These are phyloP conservation scores for Blastobotrys petasosporus DNA, from an alignment of 1,139 yeast genomes.

Conservation along the genomic window DNA sequence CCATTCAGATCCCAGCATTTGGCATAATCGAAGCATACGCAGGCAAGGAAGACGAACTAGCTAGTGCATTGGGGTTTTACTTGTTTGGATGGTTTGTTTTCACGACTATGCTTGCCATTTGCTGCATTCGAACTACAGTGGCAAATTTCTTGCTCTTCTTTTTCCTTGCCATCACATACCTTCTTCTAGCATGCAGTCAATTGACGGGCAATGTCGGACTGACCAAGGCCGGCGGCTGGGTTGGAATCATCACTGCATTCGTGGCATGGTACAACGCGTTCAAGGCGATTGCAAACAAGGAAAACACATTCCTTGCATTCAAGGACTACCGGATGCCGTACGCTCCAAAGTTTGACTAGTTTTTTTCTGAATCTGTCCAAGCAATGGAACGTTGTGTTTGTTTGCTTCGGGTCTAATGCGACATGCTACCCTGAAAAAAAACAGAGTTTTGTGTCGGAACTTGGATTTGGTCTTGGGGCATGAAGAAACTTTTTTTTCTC, in stretches of 20 bases:
- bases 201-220: conserved; percentile 39
- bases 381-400: neutral
- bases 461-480: too few relatives aligned
- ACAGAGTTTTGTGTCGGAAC: too few relatives aligned
- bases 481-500: too few relatives aligned
- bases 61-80: conserved; percentile 65
- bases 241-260: conserved; percentile 74
- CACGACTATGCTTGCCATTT: conserved; percentile 57
- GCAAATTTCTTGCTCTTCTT: conserved; percentile 67
- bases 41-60: conserved; percentile 38
- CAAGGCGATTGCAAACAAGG: conserved; percentile 29
- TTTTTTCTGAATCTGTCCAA: neutral
- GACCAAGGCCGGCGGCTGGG: conserved; percentile 69
- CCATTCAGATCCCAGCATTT: conserved; percentile 65
- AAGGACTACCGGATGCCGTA: conserved; percentile 10
- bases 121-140: conserved; percentile 74
- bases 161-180: conserved; percentile 58
- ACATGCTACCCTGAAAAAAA: too few relatives aligned
- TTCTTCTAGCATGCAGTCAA: conserved; percentile 60
- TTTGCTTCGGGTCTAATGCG: too few relatives aligned
- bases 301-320: conserved; percentile 10
- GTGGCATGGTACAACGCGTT: conserved; percentile 86
- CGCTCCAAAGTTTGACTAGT: conserved; percentile 4
- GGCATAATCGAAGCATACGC: conserved; percentile 57
- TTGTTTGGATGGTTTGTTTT: conserved; percentile 76